A percentile compares a stretch with the other conserved stretches of the same genome.
phyloP scores from a whole-genome alignment of 2,329 filamentous ascomycete genomes.

The Xylaria multiplex region DNA sequence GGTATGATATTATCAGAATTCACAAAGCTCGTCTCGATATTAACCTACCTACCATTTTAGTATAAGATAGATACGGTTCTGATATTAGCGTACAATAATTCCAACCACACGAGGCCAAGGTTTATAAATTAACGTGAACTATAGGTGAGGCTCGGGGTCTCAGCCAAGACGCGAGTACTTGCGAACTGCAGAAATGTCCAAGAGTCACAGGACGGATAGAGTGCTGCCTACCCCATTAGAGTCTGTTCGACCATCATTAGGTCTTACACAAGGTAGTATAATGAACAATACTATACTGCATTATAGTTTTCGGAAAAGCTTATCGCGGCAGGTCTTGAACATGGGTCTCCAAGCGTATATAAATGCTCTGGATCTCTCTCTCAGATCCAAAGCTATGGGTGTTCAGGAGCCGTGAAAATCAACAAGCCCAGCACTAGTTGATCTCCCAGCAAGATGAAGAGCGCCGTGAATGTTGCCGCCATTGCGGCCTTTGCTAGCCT shows the following conservation, averaged over 20 bases:
- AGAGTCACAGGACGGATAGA: neutral
- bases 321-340: slow-evolving; percentile 32
- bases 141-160: slow-evolving; percentile 18
- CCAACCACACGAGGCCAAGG: slow-evolving; percentile 25
- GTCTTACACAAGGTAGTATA: neutral
- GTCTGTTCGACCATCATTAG: neutral
- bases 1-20: slow-evolving; percentile 23
- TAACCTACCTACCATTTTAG: slow-evolving; percentile 48
- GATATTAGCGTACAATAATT: slow-evolving; percentile 45
- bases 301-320: slow-evolving; percentile 18
- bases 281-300: neutral
- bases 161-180: slow-evolving; percentile 22
- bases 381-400: neutral
- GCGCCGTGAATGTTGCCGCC: slow-evolving; percentile 42
- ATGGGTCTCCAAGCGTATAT: slow-evolving; percentile 16
- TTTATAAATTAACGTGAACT: slow-evolving; percentile 32
- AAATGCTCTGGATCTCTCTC: slow-evolving; percentile 17
- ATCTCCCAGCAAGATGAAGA: slow-evolving; percentile 45
- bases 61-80: slow-evolving; percentile 43
- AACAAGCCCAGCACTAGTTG: slow-evolving; percentile 28
- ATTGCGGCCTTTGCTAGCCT: slow-evolving; percentile 44
- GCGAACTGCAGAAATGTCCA: neutral
- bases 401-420: slow-evolving; percentile 30
- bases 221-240: neutral
- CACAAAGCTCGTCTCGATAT: slow-evolving; percentile 38